phyloP scores from a whole-genome alignment of 2,329 filamentous ascomycete species.

The Colletotrichum plurivorum region DNA sequence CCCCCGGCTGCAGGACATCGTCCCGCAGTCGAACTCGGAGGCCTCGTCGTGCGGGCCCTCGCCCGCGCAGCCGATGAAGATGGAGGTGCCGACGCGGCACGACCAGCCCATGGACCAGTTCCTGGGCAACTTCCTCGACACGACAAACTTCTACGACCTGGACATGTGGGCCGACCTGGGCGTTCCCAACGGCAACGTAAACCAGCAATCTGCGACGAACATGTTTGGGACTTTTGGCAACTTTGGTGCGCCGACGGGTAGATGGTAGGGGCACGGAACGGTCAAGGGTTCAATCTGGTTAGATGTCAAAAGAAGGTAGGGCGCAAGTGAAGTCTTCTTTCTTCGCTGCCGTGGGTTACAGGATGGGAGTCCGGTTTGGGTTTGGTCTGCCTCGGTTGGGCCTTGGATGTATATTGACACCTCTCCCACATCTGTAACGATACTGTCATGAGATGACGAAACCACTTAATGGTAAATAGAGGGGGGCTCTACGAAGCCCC shows the following conservation, averaged over 20 bases:
- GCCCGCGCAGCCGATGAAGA: slow-evolving; percentile 46
- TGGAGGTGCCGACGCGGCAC: slow-evolving; percentile 36
- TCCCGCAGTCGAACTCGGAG: slow-evolving; percentile 56
- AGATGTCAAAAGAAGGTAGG: not conserved
- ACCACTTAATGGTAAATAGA: slow-evolving; percentile 35
- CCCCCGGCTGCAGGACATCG: slow-evolving; percentile 56
- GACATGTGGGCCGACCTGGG: slow-evolving; percentile 57
- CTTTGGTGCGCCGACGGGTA: slow-evolving; percentile 37
- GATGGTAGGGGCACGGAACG: slow-evolving; percentile 25
- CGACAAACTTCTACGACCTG: slow-evolving; percentile 58
- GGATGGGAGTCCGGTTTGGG: slow-evolving; percentile 12
- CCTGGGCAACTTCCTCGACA: slow-evolving; percentile 60
- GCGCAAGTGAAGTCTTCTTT: not conserved
- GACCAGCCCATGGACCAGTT: slow-evolving; percentile 58
- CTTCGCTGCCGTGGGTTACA: slow-evolving; percentile 6
- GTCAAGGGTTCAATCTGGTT: not conserved
- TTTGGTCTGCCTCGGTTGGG: slow-evolving; percentile 7
- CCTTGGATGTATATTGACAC: slow-evolving; percentile 29
- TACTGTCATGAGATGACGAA: slow-evolving; percentile 38
- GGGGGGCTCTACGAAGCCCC: slow-evolving; percentile 1
- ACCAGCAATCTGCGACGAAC: slow-evolving; percentile 34
- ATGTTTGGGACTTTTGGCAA: slow-evolving; percentile 40
- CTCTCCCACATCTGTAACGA: slow-evolving; percentile 37
- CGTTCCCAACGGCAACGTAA: slow-evolving; percentile 30
- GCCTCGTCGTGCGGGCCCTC: slow-evolving; percentile 47